Percentiles rank a stretch among this genome's conserved stretches.
Conservation (phyloP, 345 rosid genomes). For the Kandelia obovata region DNA sequence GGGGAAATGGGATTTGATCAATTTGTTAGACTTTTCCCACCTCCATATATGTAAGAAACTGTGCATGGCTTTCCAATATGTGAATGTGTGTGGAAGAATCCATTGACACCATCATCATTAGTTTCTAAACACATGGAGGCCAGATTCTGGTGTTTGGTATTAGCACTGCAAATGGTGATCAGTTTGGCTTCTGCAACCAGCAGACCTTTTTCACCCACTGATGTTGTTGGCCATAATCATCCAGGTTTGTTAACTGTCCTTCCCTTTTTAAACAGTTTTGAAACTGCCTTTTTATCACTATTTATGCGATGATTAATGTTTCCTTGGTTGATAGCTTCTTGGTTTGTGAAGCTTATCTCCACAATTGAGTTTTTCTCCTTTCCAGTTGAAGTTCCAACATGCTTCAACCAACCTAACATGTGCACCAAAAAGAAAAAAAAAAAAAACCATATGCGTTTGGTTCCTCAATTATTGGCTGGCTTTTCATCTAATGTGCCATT, state of each 20-base stretch:
- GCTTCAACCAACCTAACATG: no score
- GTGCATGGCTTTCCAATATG: conserved; percentile 12
- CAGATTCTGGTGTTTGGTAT: conserved; percentile 29
- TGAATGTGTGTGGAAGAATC: background rate
- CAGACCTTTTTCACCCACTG: conserved; percentile 42
- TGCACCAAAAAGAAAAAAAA: no score
- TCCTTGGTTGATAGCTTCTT: no score
- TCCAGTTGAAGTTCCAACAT: no score
- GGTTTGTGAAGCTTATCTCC: no score
- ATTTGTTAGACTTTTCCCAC: conserved; percentile 4
- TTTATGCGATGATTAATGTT: no score
- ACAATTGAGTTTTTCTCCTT: no score
- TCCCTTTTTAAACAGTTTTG: background rate
- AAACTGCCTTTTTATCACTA: no score
- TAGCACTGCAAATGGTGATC: conserved; percentile 38
- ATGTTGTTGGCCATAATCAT: conserved; percentile 27
- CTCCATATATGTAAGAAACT: conserved; percentile 14
- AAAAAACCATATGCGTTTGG: no score
- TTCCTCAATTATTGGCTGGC: no score
- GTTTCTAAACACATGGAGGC: conserved; percentile 31
- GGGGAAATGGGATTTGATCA: conserved; percentile 27
- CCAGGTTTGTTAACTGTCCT: conserved; percentile 33
- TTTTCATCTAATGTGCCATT: no score
- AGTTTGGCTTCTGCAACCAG: conserved; percentile 42
- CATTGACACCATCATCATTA: conserved; percentile 23